Base-by-base conservation (phyloP, 202 grass and related monocot genomes). In the Panicum hallii region DNA sequence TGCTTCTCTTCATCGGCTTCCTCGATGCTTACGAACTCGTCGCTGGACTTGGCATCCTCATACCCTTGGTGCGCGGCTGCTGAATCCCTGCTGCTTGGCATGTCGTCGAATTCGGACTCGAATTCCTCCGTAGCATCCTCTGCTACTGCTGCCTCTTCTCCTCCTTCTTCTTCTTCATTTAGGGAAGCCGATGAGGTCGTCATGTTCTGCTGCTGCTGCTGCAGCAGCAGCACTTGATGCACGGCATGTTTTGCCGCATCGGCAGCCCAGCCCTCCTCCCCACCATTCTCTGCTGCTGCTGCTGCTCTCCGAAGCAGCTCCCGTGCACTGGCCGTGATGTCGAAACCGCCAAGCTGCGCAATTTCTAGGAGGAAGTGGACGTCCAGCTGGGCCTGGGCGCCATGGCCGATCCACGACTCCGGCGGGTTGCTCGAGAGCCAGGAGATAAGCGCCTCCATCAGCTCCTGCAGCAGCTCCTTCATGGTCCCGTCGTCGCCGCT, bases 281-380 rank as follows among this genome's bases (percentile, higher is more conserved):
- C 12, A 57, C 36, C 36, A 38, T 38, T 73, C 32, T 69, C 36
- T 43, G 46, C 46, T 79, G 46, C 36, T 43, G 46, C 46, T 79
- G 46, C 52, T 38, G 80, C 66, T 60, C 50, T 80, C 40, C 12
- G 47, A 15, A 94, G 69, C 53, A 82, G 20, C 49, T 54, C 77
- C 72, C 82, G 2, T 26, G 92, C 84, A 6, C 19, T 5, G 41
- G 46, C 76, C 66, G 16, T 79, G 41, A 91, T 63, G 74, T 32
- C 30, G 81, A 87, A 85, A 3, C 89, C 81, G 5, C 87, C 68
- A 45, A 91, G 30, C n/a, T 19, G 23, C 53, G 84, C 87, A 36
- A 91, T 22, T 77, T 94, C 81, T 16, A 89, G 26, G 0, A 94
- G 73, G 67, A 94, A 94, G 91, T 91, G 74, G 55, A 91, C 58